Evolutionary conservation across 2,329 filamentous ascomycete genomes (phyloP), one percentile per base, ranked within the genome.

Genomic region (Neofusicoccum sp.): DNA sequence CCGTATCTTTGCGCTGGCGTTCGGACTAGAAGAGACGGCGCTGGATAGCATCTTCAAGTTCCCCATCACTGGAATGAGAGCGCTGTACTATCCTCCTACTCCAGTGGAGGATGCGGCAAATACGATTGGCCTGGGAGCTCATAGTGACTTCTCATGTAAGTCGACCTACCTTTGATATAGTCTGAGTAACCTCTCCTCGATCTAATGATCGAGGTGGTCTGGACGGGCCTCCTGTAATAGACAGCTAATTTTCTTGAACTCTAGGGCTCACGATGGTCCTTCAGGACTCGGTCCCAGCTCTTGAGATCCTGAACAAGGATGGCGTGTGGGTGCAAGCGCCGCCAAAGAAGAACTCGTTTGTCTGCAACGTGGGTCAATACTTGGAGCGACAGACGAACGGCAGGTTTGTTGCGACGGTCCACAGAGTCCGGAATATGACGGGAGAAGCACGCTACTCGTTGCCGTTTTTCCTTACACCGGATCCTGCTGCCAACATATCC

Each of bases 281-380:
- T 29, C 54, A 58, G 22, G 54, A 58, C 41, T 45, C 54, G 11
- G 31, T 45, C n/a, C 54, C 54, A 37, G 1, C 54, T 45, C 71
- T 80, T 22, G 76, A 80, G 61, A 78, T 80, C 0, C 71, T 79
- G 2, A 79, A 79, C 64, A 73, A 70, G n/a, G 76, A 78, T 41
- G 78, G 76, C 4, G 62, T 72, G 1, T 80, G 77, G 77, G 69
- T 80, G 6, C 74, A 74, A 8, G 78, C 77, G 6, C 69, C 74
- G 1, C 74, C 74, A 0, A 66, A 72, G 33, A 71, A 71, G 3
- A 67, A 74, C 56, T 73, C 74, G 0, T 77, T 79, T 34, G 77
- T 80, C 3, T 76, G 78, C 44, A 79, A 79, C 48, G 74, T 79
- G 44, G 77, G 75, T 0, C 75, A 79, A 59, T 78, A 78, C 59